These are phyloP conservation scores for Fusarium nematophilum DNA, from an alignment of 2,329 filamentous ascomycete genomes.

Conservation along the genomic window DNA sequence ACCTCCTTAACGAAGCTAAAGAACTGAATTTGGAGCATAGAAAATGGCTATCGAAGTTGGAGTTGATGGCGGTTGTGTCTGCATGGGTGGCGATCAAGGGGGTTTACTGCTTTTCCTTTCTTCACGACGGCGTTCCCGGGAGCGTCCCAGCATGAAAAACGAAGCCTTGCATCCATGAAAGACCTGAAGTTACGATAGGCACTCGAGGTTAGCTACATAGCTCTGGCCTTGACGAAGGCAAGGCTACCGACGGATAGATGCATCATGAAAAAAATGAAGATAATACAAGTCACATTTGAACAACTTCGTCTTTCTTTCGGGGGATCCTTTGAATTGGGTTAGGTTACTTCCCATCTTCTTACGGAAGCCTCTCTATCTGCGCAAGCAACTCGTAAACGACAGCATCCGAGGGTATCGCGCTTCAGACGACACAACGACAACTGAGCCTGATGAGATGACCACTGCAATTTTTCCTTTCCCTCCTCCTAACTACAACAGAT, in stretches of 20 bases:
- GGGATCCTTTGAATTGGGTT: conserved; percentile 13
- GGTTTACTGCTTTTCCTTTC: conserved; percentile 18
- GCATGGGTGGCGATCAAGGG: conserved; percentile 29
- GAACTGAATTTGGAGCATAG: conserved; percentile 15
- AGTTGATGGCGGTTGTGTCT: conserved; percentile 33
- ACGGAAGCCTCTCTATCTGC: conserved; percentile 9
- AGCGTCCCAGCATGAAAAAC: conserved; percentile 9
- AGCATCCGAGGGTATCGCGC: conserved; percentile 22
- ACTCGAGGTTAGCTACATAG: conserved; percentile 16
- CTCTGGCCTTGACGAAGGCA: background rate
- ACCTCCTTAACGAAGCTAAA: conserved; percentile 18
- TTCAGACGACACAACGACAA: conserved; percentile 17
- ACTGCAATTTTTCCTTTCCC: conserved; percentile 15
- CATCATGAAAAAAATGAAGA: conserved; percentile 19
- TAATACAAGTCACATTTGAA: conserved; percentile 7
- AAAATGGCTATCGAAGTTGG: conserved; percentile 17
- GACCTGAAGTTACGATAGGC: conserved; percentile 5
- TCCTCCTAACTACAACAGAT: conserved; percentile 27
- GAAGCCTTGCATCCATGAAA: conserved; percentile 22
- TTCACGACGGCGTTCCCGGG: conserved; percentile 25
- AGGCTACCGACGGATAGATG: conserved; percentile 15
- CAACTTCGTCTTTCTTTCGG: background rate
- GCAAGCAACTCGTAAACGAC: conserved; percentile 9
- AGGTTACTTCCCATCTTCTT: conserved; percentile 7
- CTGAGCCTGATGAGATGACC: conserved; percentile 2